Base-by-base conservation (phyloP, 768 basidiomycete genomes). In the Rhizopogon sp. region DNA sequence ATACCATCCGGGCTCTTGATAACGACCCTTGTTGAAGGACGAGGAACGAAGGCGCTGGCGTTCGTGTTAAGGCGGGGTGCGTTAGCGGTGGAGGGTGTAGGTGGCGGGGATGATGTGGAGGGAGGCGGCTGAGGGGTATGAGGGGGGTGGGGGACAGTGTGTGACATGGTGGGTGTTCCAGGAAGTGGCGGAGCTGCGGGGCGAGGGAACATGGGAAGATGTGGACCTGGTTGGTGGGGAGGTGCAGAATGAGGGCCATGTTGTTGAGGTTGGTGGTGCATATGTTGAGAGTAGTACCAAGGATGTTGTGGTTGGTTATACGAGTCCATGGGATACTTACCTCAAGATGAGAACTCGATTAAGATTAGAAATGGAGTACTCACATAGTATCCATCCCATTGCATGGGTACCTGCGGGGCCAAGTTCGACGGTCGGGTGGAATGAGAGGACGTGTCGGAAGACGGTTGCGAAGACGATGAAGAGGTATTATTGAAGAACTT, bases 1-100 rank as follows among this genome's bases (percentile, higher is more conserved):
- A 70, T 77, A 29, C 90, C 90, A 43, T 85, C 81, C 41, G 78
- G 71, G 53, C 72, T 80, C 70, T 25, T 25, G 3, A 90, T 74
- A 35, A 80, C 79, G 40, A 82, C 73, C 63, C 76, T 79, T 6
- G 31, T 31, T 9, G 31, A 31, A 31, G 31, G 31, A 6, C 5
- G 31, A 5, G 89, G 88, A 14, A 90, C 82, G 65, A 91, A 92
- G 3, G 85, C 63, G 55, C 69, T 77, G 5, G 88, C 88, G 62
- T 76, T 76, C 3, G 80, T 79, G 63, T 84, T 89, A 46, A 90
- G 75, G 17, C n/a, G 40, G 10, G n/a, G n/a, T 17, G 40, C 8
- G 20, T 71, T 61, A n/a, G 40, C 40, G 8, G 40, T 41, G 8
- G 40, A 25, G 75, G 74, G 47, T 66, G 69, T 29, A 73, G 85